Evolutionary conservation across 1,139 yeast species (phyloP), one percentile per base, ranked within the genome.

Genomic region (Blastobotrys petasosporus): DNA sequence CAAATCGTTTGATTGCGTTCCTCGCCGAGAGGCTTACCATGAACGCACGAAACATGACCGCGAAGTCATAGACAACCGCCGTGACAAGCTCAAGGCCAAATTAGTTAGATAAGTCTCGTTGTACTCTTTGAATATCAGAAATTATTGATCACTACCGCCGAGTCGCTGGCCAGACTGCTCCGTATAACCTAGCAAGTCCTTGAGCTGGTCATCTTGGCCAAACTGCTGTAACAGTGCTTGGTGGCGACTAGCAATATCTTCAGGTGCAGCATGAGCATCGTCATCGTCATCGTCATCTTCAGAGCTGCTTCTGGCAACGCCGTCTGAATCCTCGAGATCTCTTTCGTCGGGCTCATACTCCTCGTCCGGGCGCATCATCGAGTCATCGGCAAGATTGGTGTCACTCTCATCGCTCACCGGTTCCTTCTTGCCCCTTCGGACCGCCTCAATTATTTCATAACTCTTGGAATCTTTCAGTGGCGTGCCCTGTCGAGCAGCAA

Each of bases 401-500:
- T 40, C 37, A 40, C 17, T 13, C 15, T 42, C 51, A 32, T 45
- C 56, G 35, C 39, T 48, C 13, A 36, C 51, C 20, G 15, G 49
- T 47, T 29, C 54, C 44, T 20, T 55, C 7, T 49, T 15, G 10
- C 12, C 35, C n/a, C 29, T 17, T 35, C 12, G 28, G 11, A 11
- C 30, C 3, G 25, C 25, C 16, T 29, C 12, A 11, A 45, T 38
- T 5, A 32, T 32, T 15, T 52, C 64, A 5, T 48, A 63, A 9
- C 49, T 38, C 13, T 41, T 41, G 11, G 36, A 37, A 7, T 48
- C 46, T n/a, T 52, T 61, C 1, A 56, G 65, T 11, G 52, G 59
- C 12, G 47, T 59, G 5, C 60, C 67, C 3, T 48, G 61, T 29
- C 54, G 66, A 17, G 50, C 52, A 53, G 55, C 57, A 58, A 51